Percentiles rank a stretch among this genome's conserved stretches.
phyloP scores from a whole-genome alignment of 2,329 filamentous ascomycete species.

The Stemphylium vesicarium region DNA sequence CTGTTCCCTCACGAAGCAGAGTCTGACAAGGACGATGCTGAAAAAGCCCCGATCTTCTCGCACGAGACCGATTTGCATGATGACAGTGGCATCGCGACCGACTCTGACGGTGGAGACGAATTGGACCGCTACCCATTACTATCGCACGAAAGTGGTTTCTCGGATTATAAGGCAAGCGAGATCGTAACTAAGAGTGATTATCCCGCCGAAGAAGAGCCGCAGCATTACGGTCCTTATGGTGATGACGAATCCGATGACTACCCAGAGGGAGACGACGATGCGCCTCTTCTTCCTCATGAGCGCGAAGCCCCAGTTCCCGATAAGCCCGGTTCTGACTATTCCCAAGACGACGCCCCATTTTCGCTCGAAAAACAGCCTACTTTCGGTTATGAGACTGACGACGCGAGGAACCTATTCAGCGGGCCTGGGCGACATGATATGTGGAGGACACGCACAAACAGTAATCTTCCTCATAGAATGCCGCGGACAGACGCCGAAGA shows the following conservation, averaged over 20 bases:
- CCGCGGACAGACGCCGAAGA: constrained; percentile 40
- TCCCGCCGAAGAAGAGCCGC: constrained; percentile 11
- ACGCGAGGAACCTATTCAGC: constrained; percentile 15
- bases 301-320: constrained; percentile 18
- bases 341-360: constrained; percentile 15
- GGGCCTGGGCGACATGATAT: constrained; percentile 14
- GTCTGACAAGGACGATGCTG: constrained; percentile 1
- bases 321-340: constrained; percentile 23
- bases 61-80: constrained; percentile 27
- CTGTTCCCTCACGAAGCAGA: constrained; percentile 22
- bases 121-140: constrained; percentile 43
- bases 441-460: constrained; percentile 29
- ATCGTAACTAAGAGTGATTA: constrained; percentile 24
- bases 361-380: constrained; percentile 11
- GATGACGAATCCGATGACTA: constrained; percentile 5
- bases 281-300: constrained; percentile 34
- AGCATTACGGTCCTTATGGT: constrained; percentile 17
- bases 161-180: constrained; percentile 22
- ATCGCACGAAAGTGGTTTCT: constrained; percentile 44
- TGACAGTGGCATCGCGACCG: constrained; percentile 5
- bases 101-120: constrained; percentile 27
- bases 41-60: constrained; percentile 26
- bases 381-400: constrained; percentile 19
- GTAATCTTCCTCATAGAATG: constrained; percentile 36
- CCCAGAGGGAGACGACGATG: constrained; percentile 11